phyloP scores from a whole-genome alignment of 2,329 filamentous ascomycete species.

The Rhinocladiella similis region DNA sequence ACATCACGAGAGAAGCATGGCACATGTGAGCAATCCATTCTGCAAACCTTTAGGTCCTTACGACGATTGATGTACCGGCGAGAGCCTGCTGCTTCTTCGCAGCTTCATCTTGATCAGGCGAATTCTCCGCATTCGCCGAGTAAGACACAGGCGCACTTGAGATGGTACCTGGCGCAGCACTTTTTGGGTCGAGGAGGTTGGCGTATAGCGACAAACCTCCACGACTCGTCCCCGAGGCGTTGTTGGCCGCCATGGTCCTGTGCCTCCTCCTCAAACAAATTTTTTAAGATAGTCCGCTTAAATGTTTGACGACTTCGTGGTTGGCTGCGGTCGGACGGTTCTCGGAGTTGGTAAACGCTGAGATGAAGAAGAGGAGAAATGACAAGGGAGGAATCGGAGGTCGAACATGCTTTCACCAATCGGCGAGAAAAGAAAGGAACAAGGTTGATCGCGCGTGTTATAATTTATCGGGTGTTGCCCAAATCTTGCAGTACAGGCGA shows the following conservation, averaged over 20 bases:
- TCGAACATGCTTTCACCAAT: neutral
- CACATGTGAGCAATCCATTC: constrained; percentile 50
- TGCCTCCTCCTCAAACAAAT: neutral
- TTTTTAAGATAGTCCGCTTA: neutral
- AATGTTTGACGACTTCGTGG: neutral
- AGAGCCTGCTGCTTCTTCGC: constrained; percentile 66
- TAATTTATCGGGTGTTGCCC: neutral
- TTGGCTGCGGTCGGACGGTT: neutral
- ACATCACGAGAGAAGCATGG: constrained; percentile 30
- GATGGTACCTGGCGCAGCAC: constrained; percentile 61
- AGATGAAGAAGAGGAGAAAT: neutral
- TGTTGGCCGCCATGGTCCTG: constrained; percentile 19
- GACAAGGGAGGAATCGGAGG: neutral
- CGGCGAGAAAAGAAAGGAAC: neutral
- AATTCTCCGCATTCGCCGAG: constrained; percentile 54
- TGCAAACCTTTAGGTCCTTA: constrained; percentile 34
- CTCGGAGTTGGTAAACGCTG: neutral
- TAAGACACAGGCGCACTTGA: constrained; percentile 75
- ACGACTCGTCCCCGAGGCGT: constrained; percentile 18
- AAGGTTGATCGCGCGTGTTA: neutral
- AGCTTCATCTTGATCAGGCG: constrained; percentile 49
- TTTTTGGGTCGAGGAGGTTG: constrained; percentile 67
- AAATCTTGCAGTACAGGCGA: neutral
- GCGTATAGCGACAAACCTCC: constrained; percentile 69
- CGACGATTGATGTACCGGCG: constrained; percentile 57